Evolutionary conservation across 192 early-diverging fungal species (phyloP).

Genomic region (Oehlia diaphana): DNA sequence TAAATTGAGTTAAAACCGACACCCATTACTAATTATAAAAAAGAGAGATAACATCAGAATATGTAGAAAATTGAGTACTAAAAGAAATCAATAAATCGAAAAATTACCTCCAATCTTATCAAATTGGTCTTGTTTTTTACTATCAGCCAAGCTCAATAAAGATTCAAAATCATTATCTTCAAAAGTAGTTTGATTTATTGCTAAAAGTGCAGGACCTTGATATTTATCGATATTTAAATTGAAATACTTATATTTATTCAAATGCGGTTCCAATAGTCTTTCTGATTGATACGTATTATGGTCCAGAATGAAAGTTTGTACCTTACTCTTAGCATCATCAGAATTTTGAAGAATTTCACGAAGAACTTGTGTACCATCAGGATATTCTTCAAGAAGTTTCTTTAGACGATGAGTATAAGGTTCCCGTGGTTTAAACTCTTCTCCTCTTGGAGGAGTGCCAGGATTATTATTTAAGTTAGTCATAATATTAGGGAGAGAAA

Average conservation of each 20-base stretch:
- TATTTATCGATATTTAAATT: background rate
- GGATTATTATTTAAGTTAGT: no score
- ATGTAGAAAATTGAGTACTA: no score
- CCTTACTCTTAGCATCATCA: constrained; percentile 4
- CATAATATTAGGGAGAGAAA: no score
- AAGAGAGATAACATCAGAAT: no score
- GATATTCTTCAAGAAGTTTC: constrained; percentile 41
- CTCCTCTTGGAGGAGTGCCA: background rate
- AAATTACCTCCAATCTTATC: constrained; percentile 5
- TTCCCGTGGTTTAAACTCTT: constrained; percentile 14
- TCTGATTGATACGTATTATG: background rate
- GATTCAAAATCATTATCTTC: constrained; percentile 21
- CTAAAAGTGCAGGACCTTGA: constrained; percentile 31
- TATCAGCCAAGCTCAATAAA: constrained; percentile 23
- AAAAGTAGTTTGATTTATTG: constrained; percentile 27
- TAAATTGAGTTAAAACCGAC: constrained; percentile 32
- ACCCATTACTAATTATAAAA: background rate
- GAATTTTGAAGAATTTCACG: constrained; percentile 48
- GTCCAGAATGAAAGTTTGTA: background rate
- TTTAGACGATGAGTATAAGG: constrained; percentile 35
- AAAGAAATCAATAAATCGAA: no score
- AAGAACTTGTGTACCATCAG: constrained; percentile 44
- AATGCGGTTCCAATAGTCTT: background rate
- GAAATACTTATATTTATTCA: no score
- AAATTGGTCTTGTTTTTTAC: constrained; percentile 28